Conservation (phyloP, 2,329 filamentous ascomycete genomes). For the Fusarium pseudonygamai region DNA sequence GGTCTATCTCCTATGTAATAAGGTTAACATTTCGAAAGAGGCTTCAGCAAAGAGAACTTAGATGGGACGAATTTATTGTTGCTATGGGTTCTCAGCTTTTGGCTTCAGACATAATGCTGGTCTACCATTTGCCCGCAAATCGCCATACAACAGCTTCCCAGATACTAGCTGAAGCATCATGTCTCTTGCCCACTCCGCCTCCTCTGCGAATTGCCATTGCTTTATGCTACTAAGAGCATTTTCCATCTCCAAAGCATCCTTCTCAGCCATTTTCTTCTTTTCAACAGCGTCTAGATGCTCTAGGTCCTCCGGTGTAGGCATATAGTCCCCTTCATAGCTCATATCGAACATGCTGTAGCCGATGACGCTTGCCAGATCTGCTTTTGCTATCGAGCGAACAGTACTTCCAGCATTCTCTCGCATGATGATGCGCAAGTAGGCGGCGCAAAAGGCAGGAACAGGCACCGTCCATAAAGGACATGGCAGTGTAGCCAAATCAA, state of each 20-base stretch:
- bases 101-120: not conserved
- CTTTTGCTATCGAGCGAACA: not conserved
- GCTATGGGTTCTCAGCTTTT: accelerated
- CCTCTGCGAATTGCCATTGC: not conserved
- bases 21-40: not conserved
- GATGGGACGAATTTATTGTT: not conserved
- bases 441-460: accelerated
- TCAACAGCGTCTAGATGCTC: not conserved
- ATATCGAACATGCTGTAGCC: not conserved
- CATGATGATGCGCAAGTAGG: not conserved
- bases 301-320: not conserved
- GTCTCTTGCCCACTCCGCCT: not conserved
- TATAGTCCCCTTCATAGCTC: not conserved
- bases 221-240: not conserved
- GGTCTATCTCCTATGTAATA: not conserved
- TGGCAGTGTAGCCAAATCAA: not conserved
- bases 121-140: not conserved
- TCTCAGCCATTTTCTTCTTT: not conserved
- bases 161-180: not conserved
- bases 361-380: not conserved
- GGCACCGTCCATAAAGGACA: not conserved
- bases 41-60: not conserved
- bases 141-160: not conserved
- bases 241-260: not conserved
- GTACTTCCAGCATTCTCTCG: accelerated